These are phyloP conservation scores for Thalassiosira profunda DNA, from an alignment of 108 stramenopile species.

Conservation along the genomic window DNA sequence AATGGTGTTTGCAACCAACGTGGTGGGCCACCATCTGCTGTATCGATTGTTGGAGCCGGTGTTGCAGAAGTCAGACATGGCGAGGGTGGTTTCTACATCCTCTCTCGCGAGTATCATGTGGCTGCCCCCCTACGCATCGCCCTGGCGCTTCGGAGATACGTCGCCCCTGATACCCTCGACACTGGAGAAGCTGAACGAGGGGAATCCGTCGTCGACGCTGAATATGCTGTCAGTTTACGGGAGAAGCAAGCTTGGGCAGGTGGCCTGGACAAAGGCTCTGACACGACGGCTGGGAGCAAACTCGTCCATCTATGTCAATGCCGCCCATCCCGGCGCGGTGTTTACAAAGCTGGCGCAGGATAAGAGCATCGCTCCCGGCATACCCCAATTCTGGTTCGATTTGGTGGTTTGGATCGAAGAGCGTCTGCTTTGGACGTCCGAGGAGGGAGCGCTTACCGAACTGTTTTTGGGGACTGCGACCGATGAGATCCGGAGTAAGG, in stretches of 20 bases:
- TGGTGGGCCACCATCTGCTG: slow-evolving; percentile 60
- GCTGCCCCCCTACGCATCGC: too few relatives aligned
- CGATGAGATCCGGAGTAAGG: slow-evolving; percentile 18
- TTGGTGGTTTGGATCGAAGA: slow-evolving; percentile 14
- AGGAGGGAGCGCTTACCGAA: slow-evolving; percentile 60
- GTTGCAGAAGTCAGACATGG: slow-evolving; percentile 18
- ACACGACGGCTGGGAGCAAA: slow-evolving; percentile 33
- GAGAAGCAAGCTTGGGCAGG: slow-evolving; percentile 63
- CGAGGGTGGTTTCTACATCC: slow-evolving; percentile 56
- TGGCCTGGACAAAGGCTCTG: slow-evolving; percentile 51
- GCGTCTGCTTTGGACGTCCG: slow-evolving; percentile 39
- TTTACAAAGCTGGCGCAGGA: slow-evolving; percentile 18
- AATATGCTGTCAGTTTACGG: slow-evolving; percentile 32
- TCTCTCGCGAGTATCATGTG: slow-evolving; percentile 32
- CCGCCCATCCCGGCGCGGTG: slow-evolving; percentile 55
- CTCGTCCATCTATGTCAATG: slow-evolving; percentile 55
- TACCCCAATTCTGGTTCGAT: neutral
- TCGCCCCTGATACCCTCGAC: slow-evolving; percentile 25
- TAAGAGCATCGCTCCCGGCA: neutral
- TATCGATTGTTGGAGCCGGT: slow-evolving; percentile 51
- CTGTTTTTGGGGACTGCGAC: slow-evolving; percentile 45
- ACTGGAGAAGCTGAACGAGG: slow-evolving; percentile 46
- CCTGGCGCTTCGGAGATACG: slow-evolving; percentile 36
- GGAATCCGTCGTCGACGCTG: neutral
- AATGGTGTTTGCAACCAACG: slow-evolving; percentile 54